phyloP scores from a whole-genome alignment of 2,329 filamentous ascomycete species.

The Lasiodiplodia theobromae region DNA sequence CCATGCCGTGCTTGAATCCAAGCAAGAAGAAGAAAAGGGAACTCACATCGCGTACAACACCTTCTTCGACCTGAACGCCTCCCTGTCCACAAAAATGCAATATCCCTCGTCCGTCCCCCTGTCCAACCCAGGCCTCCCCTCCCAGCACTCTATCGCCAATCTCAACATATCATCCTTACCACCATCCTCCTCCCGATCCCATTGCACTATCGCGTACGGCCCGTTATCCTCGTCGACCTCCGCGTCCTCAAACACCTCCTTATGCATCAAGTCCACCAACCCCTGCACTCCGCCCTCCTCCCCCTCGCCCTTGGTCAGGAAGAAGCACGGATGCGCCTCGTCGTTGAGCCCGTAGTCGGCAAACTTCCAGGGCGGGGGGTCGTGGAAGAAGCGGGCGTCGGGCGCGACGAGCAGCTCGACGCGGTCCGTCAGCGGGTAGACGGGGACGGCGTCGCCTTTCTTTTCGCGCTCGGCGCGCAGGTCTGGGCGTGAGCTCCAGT shows the following conservation, averaged over 20 bases:
- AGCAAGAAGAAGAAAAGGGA: neutral
- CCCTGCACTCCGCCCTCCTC: neutral
- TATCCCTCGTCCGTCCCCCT: neutral
- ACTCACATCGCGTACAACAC: neutral
- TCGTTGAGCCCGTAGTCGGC: neutral
- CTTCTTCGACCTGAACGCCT: neutral
- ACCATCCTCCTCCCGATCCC: neutral
- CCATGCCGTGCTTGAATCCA: no score
- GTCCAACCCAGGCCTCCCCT: neutral
- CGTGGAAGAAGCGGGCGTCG: conserved; percentile 9
- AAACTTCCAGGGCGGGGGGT: neutral
- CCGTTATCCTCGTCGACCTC: neutral
- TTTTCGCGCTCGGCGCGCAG: neutral
- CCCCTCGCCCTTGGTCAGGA: neutral
- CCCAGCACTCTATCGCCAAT: neutral
- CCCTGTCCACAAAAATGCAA: neutral
- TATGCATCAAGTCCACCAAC: neutral
- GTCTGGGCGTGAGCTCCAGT: neutral
- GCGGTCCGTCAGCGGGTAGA: neutral
- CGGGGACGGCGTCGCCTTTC: neutral
- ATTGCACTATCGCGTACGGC: neutral
- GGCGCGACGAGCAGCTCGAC: neutral
- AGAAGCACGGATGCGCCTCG: conserved; percentile 5
- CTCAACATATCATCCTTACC: neutral
- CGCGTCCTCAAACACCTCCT: neutral